Base-by-base conservation (phyloP, 805 yeast species). In the Zygosaccharomyces lentus region DNA sequence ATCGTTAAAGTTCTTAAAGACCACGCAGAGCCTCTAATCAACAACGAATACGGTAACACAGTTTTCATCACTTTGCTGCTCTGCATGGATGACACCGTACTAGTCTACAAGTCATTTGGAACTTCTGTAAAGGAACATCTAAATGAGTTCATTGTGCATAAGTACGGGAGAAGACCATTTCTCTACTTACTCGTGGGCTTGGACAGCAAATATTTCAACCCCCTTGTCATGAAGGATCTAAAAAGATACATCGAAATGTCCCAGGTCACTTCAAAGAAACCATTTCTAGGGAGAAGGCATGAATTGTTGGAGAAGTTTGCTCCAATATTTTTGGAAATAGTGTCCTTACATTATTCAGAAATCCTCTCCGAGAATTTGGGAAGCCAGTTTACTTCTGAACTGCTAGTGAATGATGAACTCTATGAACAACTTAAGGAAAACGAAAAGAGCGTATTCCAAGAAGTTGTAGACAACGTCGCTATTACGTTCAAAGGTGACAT, bases 1-100 rank as follows among this genome's bases (percentile, higher is more conserved):
- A 78, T 91, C 46, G 72, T 90, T 51, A 86, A 77, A 67, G 64
- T 82, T 12, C 76, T 91, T 65, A 86, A 82, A 61, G 77, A 77
- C 26, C 96, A 88, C 67, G 84, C 82, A n/a, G 71, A 74, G 37
- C 83, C 82, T 51, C 73, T 90, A 64, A 81, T 87, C 45, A 78
- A 80, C 51, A 91, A 91, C 64, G 96, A 90, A 66, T 77, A 78
- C 62, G 99, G 99, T 62, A 84, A 87, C 66, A 57, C 75, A 37
- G 97, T 90, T 10, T 75, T 90, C 52, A 84, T 80, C 55, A 78
- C 91, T 9, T 70, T 88, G 34, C 82, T 87, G 67, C 75, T 84
- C 78, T 82, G 91, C 23, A 93, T 90, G 47, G 99, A 91, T 72
- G 99, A 91, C 73, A 90, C 98, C 2, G 93, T 85, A 44, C 73